Base-by-base conservation (phyloP, 2,329 filamentous ascomycete genomes). In the Fusarium kyushuense region DNA sequence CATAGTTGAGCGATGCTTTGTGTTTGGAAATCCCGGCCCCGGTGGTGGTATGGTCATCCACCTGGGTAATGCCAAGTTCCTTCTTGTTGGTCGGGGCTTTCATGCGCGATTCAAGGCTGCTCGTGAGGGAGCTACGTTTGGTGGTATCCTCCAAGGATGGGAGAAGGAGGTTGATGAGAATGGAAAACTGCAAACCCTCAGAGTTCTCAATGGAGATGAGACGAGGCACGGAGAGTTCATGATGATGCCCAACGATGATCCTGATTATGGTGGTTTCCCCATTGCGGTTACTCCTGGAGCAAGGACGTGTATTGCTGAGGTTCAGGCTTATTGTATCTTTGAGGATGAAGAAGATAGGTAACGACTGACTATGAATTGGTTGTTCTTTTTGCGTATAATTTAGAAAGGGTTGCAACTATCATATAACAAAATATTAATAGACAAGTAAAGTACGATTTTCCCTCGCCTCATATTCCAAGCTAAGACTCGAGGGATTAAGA, bases 241-340 rank as follows among this genome's bases (percentile, higher is more conserved):
- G 19, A 84, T 87, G 65, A 88, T 88, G 86, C 86, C 84, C 1
- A 85, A 82, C 58, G 83, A 86, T 33, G 79, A 86, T 33, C 84
- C 84, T 0, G 84, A 87, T 62, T 87, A 87, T 70, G 85, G 85
- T 2, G 83, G 83, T 0, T 87, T 87, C 58, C 84, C 84, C 1
- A 87, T 87, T 32, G 81, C 80, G 27, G 81, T 87, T 2, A 87
- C 84, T 0, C 82, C 87, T 32, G 85, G 84, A 2, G 83, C 84
- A 0, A 74, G 80, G 54, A 87, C 85, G 4, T 80, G 77, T 43
- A 82, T 85, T 61, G 82, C 82, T 0, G 78, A 82, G 49, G 74
- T 80, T 6, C 75, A 81, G 41, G 76, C 77, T 1, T 83, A 83
- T 65, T 76, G 70, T 58, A 65, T 77, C 8, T 63, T 67, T 0